Base-by-base conservation (phyloP, 2,329 filamentous ascomycete species). In the Drechslerella coelobrocha region DNA sequence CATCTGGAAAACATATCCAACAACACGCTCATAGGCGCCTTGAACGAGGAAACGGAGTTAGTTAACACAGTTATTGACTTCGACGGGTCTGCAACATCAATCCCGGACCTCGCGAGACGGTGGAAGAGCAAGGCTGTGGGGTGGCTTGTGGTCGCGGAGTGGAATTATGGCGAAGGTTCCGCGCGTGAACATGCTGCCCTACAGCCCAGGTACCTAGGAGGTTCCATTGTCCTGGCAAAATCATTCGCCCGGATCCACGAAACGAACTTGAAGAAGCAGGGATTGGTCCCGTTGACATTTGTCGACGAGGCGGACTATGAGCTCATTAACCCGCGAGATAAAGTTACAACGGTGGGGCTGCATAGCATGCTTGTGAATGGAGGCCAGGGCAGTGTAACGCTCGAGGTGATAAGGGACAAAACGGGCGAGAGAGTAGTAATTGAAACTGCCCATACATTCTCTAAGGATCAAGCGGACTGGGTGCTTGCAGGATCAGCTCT, bases 1-100 rank as follows among this genome's bases (percentile, higher is more conserved):
- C 94, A 99, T 80, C 86, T 99, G 73, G 91, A 94, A 79, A 99
- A 99, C 83, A 99, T 99, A 79, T 90, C 88, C 75, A 91, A 91
- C 78, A 99, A 99, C 85, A 99, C 94, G 1, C 86, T 99, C 74
- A 97, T 97, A 81, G 94, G 92, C 59, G 94, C 94, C 69, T 84
- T 92, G 78, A 97, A 97, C 80, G 92, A 90, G 45, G 91, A 90
- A 73, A 99, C 93, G 0, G 89, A 89, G 75, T 92, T 96, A 80
- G 92, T 94, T 73, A 97, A 97, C 79, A 88, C 85, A 19, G 94
- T 93, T 3, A 94, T 96, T 81, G 94, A 99, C 79, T 81, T 89
- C 66, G 88, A 92, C 78, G 91, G 91, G 76, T 84, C 83, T 68
- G 83, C 82, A 76, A 84, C 86, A 76, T 88, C 90, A 29, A 97